Evolutionary conservation across 2,329 filamentous ascomycete species (phyloP), one percentile per base, ranked within the genome.

Genomic region (Pseudogymnoascus sp.): DNA sequence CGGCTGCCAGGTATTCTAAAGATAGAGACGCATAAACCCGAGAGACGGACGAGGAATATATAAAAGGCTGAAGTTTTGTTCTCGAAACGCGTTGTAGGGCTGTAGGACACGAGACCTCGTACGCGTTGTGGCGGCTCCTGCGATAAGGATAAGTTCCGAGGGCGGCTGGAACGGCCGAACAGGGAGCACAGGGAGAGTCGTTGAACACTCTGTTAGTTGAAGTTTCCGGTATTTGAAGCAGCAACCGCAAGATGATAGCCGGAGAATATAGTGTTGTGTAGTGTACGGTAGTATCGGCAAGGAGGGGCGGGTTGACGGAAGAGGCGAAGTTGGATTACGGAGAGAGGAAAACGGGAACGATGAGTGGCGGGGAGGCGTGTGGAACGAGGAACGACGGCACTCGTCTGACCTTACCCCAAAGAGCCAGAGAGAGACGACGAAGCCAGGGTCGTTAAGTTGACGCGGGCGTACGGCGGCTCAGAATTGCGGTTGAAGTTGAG

Each of bases 101-200:
- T 31, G 47, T 53, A 31, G 47, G 47, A 53, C 47, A 53, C 47
- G 47, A 53, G 47, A 53, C 47, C 47, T 53, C 14, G 47, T 53
- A 53, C 47, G 47, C 47, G 47, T 53, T 53, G 26, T 31, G 26
- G 26, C 47, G 47, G 47, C 47, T 31, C 47, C 47, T 53, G 47
- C 47, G 47, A 53, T 53, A 53, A 53, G 47, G 47, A 53, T 53
- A 53, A 53, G 47, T 53, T 31, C 26, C 47, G 47, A 53, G 47
- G 40, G 47, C 26, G 47, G 47, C 47, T 53, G 10, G 47, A 53
- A 53, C 26, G 47, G n/a, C 47, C 47, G 47, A 53, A 53, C 26
- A 14, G 26, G 47, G 47, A 11, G 26, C n/a, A 53, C 47, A 31
- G n/a, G 47, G n/a, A 31, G 26, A 14, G 7, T 16, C 47, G 47